These are phyloP conservation scores for Platanus orientalis DNA, from an alignment of 164 flowering plant genomes.

Conservation along the genomic window DNA sequence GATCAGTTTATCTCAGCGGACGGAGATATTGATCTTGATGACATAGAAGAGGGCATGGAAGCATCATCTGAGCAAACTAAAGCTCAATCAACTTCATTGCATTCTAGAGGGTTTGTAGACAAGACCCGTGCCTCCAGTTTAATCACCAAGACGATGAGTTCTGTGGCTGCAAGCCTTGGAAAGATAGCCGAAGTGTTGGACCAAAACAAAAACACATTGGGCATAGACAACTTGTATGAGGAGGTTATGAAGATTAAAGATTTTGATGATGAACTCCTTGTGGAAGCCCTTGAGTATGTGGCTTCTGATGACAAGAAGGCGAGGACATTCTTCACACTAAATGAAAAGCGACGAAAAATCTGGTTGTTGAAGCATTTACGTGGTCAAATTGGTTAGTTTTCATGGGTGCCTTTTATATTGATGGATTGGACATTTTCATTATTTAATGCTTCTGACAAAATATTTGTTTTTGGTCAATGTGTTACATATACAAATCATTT, in stretches of 20 bases:
- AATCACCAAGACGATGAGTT: neutral
- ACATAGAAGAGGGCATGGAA: constrained; percentile 4
- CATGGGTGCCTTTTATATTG: neutral
- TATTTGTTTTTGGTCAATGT: too few relatives aligned
- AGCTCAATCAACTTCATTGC: neutral
- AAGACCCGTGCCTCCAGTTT: neutral
- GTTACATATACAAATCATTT: too few relatives aligned
- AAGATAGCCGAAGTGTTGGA: constrained; percentile 1
- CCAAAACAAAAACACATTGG: neutral
- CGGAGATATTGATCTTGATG: constrained; percentile 2
- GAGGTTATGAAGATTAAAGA: constrained; percentile 6
- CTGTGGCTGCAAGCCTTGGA: constrained; percentile 6
- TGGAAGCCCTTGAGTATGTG: constrained; percentile 6
- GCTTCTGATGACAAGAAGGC: constrained; percentile 8
- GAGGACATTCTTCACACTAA: neutral
- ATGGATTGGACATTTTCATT: too few relatives aligned
- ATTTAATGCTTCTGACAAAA: too few relatives aligned
- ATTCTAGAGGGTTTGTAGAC: neutral
- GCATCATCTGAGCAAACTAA: constrained; percentile 6
- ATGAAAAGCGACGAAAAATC: constrained; percentile 4
- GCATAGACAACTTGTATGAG: constrained; percentile 1
- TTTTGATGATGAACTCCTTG: neutral
- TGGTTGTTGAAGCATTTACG: constrained; percentile 9
- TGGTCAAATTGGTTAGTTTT: neutral
- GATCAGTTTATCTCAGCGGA: neutral